A percentile compares a stretch with the other conserved stretches of the same genome.
Conservation (phyloP, 495 filamentous ascomycete species). For the Penicillium bovifimosum region DNA sequence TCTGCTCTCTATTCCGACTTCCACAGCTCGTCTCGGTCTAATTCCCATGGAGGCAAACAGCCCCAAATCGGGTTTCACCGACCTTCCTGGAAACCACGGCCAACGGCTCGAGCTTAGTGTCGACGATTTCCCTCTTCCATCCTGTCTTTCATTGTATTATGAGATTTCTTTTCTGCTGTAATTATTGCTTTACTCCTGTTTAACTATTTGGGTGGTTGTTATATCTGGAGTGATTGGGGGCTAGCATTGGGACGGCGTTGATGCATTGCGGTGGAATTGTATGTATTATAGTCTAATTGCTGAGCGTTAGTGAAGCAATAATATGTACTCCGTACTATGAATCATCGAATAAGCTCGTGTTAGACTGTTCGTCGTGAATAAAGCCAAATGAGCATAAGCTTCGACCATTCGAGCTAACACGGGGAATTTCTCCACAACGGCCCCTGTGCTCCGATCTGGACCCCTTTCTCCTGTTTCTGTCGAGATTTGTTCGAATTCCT, state of each 20-base stretch:
- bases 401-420: neutral
- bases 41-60: constrained; percentile 22
- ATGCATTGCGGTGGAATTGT: constrained; percentile 10
- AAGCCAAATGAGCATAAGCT: neutral
- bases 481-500: neutral
- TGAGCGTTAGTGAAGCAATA: no score
- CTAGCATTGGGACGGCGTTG: constrained; percentile 31
- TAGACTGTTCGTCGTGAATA: neutral
- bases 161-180: constrained; percentile 5
- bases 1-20: constrained; percentile 36
- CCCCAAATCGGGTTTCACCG: constrained; percentile 28
- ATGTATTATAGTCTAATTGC: neutral
- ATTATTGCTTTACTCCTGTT: constrained; percentile 6
- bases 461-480: neutral
- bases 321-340: no score
- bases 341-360: no score
- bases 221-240: constrained; percentile 13
- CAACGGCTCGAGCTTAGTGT: constrained; percentile 30
- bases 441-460: neutral
- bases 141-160: constrained; percentile 8
- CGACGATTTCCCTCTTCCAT: neutral
- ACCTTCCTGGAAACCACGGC: constrained; percentile 33
- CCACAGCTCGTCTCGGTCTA: constrained; percentile 17
- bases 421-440: neutral
- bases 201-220: constrained; percentile 12